A percentile compares a stretch with the other conserved stretches of the same genome.
phyloP scores from a whole-genome alignment of 768 basidiomycete genomes.

The Paxillus ammoniavirescens region DNA sequence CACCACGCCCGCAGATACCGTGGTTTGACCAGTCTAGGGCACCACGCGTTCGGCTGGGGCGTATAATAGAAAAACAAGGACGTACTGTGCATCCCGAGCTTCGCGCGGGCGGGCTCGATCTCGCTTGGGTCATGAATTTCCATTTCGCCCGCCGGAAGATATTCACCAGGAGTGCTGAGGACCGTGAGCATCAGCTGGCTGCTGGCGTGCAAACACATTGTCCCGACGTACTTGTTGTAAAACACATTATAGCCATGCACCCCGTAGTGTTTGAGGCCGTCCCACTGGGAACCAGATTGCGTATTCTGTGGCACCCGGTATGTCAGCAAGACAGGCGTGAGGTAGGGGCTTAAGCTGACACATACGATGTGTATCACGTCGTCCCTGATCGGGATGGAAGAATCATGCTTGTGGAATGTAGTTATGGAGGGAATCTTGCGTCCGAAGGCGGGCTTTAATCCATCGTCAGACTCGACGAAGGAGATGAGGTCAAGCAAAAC shows the following conservation, averaged over 20 bases:
- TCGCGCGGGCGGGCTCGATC: slow-evolving; percentile 45
- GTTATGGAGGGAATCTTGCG: slow-evolving; percentile 53
- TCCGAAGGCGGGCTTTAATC: slow-evolving; percentile 52
- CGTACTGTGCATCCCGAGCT: slow-evolving; percentile 69
- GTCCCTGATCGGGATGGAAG: slow-evolving; percentile 26
- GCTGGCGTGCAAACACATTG: not conserved
- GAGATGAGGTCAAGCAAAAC: not conserved
- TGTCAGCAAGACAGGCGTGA: not conserved
- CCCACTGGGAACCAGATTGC: slow-evolving; percentile 72
- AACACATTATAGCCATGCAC: slow-evolving; percentile 51
- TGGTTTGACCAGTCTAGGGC: slow-evolving; percentile 64
- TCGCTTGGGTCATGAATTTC: slow-evolving; percentile 47
- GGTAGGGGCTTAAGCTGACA: not conserved
- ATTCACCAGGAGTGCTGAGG: slow-evolving; percentile 40
- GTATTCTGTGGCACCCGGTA: slow-evolving; percentile 50
- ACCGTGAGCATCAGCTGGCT: not conserved
- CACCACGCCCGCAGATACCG: slow-evolving; percentile 68
- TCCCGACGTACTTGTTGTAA: slow-evolving; percentile 54
- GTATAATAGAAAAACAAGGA: slow-evolving; percentile 1
- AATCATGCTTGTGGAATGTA: slow-evolving; percentile 30
- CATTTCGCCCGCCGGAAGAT: slow-evolving; percentile 45
- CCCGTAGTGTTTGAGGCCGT: slow-evolving; percentile 61
- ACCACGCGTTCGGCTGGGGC: not conserved
- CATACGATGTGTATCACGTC: slow-evolving; percentile 59
- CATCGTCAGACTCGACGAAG: not conserved